Conservation (phyloP, 768 basidiomycete species). For the Gyrodon lividus region DNA sequence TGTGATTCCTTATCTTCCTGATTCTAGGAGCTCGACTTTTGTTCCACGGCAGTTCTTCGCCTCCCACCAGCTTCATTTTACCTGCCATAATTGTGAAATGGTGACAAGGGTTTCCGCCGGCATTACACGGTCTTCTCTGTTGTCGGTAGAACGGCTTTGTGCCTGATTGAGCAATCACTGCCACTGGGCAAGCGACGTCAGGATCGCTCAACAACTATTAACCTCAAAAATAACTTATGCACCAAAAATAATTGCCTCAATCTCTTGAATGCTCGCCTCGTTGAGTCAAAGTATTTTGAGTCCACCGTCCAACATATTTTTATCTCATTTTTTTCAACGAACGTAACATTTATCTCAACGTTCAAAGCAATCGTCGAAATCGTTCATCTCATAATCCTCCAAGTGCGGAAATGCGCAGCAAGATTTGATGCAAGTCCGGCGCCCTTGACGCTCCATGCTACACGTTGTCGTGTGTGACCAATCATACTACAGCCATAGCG, state of each 20-base stretch:
- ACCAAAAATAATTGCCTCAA: conserved; percentile 35
- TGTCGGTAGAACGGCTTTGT: conserved; percentile 8
- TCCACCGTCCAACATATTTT: conserved; percentile 21
- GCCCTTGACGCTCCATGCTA: conserved; percentile 8
- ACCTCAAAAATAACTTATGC: conserved; percentile 25
- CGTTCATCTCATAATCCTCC: not conserved
- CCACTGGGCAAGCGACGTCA: conserved; percentile 25
- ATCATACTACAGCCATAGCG: conserved; percentile 14
- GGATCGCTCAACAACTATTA: conserved; percentile 13
- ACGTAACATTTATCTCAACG: not conserved
- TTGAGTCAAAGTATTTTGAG: conserved; percentile 22
- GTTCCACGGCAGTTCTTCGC: not conserved
- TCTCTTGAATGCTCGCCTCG: conserved; percentile 4
- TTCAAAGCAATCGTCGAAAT: not conserved
- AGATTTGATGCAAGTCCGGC: conserved; percentile 5
- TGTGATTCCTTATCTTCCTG: not conserved
- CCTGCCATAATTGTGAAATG: too few relatives aligned
- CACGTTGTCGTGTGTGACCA: conserved; percentile 17
- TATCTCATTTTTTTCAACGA: conserved; percentile 2
- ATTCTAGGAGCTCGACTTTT: conserved; percentile 2
- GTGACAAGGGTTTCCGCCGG: conserved; percentile 17
- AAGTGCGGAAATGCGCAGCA: not conserved
- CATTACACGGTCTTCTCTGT: conserved; percentile 8
- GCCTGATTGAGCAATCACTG: conserved; percentile 27
- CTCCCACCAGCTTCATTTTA: not conserved